Percentiles rank a stretch among this genome's conserved stretches.
These are phyloP conservation scores for Fusarium sterilihyphosum DNA, from an alignment of 2,329 filamentous ascomycete genomes.

Conservation along the genomic window DNA sequence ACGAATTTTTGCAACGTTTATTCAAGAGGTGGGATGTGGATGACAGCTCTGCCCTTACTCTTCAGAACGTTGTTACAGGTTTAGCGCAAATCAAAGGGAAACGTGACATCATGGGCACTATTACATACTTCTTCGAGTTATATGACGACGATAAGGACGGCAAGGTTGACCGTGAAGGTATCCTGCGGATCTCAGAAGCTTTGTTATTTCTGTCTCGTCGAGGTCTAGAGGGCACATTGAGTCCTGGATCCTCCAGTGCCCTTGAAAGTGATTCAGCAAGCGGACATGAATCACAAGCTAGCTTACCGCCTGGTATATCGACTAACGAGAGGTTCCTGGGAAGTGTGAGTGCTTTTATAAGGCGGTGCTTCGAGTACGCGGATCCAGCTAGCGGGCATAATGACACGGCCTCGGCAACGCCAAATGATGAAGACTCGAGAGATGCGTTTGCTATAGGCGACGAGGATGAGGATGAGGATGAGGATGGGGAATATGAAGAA, in stretches of 20 bases:
- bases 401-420: slow-evolving; percentile 41
- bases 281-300: slow-evolving; percentile 48
- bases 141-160: slow-evolving; percentile 95
- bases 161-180: slow-evolving; percentile 93
- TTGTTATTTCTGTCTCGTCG: slow-evolving; percentile 90
- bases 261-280: slow-evolving; percentile 53
- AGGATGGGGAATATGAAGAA: slow-evolving; percentile 74
- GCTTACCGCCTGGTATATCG: slow-evolving; percentile 61
- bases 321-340: slow-evolving; percentile 90
- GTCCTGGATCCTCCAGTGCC: slow-evolving; percentile 68
- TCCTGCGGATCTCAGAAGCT: slow-evolving; percentile 92
- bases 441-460: slow-evolving; percentile 80
- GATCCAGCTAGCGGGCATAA: slow-evolving; percentile 78
- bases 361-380: slow-evolving; percentile 96
- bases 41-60: slow-evolving; percentile 77
- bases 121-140: slow-evolving; percentile 97
- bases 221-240: slow-evolving; percentile 80
- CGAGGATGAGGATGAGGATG: slow-evolving; percentile 79
- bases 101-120: slow-evolving; percentile 96
- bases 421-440: slow-evolving; percentile 40
- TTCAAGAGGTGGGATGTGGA: slow-evolving; percentile 91
- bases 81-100: slow-evolving; percentile 92
- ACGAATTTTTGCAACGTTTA: slow-evolving; percentile 91
- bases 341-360: slow-evolving; percentile 94
- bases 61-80: slow-evolving; percentile 93